Conservation (phyloP, 257 asterid species). For the Paraleonurus japonicus region DNA sequence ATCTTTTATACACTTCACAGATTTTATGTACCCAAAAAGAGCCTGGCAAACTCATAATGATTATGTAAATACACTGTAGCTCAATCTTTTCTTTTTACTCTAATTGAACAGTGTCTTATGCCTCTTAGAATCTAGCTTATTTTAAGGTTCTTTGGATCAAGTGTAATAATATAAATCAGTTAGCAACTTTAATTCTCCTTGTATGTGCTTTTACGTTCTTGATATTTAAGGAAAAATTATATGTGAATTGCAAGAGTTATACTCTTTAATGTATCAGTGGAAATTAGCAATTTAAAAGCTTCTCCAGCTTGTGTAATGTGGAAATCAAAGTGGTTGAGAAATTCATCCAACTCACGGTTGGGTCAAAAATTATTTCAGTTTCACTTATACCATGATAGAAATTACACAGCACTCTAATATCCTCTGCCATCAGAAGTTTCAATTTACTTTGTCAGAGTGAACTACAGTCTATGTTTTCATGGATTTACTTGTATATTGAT, state of each 20-base stretch:
- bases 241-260: background rate
- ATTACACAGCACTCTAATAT: background rate
- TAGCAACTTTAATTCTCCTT: background rate
- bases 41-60: background rate
- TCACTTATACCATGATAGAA: background rate
- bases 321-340: background rate
- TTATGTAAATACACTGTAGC: background rate
- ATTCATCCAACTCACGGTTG: slow-evolving; percentile 2
- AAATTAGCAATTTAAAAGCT: background rate
- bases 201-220: background rate
- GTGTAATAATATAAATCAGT: background rate
- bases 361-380: background rate
- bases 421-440: background rate
- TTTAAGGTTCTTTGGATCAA: slow-evolving; percentile 4
- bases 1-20: background rate
- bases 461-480: background rate
- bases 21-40: background rate
- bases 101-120: slow-evolving; percentile 7
- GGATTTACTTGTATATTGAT: background rate
- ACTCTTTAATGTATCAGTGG: background rate
- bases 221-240: background rate
- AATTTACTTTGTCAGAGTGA: background rate
- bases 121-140: slow-evolving; percentile 9
- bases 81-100: background rate
- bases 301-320: slow-evolving; percentile 5